A percentile compares a stretch with the other conserved stretches of the same genome.
These are phyloP conservation scores for Phytophthora macrochlamydospora DNA, from an alignment of 352 stramenopile species.

Conservation along the genomic window DNA sequence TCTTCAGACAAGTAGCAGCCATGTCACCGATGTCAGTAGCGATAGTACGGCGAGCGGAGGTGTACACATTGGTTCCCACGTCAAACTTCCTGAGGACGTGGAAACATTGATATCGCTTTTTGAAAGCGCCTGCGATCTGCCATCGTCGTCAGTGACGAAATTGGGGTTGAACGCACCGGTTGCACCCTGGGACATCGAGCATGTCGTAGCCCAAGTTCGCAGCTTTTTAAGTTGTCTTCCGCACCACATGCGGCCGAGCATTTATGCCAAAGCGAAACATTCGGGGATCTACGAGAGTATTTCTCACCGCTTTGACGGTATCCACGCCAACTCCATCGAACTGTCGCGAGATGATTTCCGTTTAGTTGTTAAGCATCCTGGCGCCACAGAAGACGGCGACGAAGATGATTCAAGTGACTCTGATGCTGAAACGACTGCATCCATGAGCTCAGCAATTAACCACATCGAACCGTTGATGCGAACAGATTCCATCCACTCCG, in stretches of 20 bases:
- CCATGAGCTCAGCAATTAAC: conserved; percentile 39
- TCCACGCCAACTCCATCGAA: conserved; percentile 8
- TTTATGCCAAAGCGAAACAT: conserved; percentile 47
- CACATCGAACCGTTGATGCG: conserved; percentile 46
- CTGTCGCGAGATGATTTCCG: conserved; percentile 27
- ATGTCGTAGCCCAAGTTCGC: conserved; percentile 54
- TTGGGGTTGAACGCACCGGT: conserved; percentile 47
- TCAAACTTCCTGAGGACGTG: conserved; percentile 32
- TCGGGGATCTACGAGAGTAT: conserved; percentile 33
- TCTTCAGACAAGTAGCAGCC: conserved; percentile 14
- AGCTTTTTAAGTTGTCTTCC: conserved; percentile 65
- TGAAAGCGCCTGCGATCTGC: conserved; percentile 45
- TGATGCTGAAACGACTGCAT: conserved; percentile 40
- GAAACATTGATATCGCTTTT: conserved; percentile 53
- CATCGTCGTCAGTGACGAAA: conserved; percentile 68
- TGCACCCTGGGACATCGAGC: conserved; percentile 66
- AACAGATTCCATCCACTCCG: conserved; percentile 73
- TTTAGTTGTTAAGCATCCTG: conserved; percentile 31
- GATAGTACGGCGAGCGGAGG: conserved; percentile 1
- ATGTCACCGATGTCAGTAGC: not conserved
- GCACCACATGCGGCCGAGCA: conserved; percentile 50
- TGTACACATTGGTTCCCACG: not conserved
- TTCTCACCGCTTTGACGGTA: conserved; percentile 9
- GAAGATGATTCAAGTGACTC: conserved; percentile 38
- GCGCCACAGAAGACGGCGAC: conserved; percentile 20